These are phyloP conservation scores for Kalanchoe fedtschenkoi DNA, from an alignment of 164 flowering plant genomes.

Conservation along the genomic window DNA sequence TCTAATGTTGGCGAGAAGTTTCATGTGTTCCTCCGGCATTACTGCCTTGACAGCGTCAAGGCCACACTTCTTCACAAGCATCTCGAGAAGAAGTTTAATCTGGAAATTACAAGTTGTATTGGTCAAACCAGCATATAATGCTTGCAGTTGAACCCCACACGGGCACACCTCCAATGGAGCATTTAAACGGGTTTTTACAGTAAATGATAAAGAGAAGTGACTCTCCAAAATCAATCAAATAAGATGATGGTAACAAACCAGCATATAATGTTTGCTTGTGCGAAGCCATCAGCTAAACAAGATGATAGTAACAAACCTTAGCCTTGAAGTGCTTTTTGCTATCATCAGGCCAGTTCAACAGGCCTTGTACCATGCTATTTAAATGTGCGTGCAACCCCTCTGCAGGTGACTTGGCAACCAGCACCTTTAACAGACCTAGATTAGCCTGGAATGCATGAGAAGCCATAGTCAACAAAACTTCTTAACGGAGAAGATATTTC, in stretches of 20 bases:
- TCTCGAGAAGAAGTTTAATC: slow-evolving; percentile 83
- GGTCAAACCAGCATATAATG: too few species aligned
- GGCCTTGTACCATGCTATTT: slow-evolving; percentile 64
- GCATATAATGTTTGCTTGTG: too few species aligned
- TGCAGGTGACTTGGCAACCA: slow-evolving; percentile 79
- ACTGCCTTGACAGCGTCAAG: slow-evolving; percentile 89
- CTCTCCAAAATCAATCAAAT: too few species aligned
- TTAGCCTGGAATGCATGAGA: too few species aligned
- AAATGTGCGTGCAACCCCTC: slow-evolving; percentile 65
- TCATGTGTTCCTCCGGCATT: slow-evolving; percentile 96
- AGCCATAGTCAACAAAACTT: too few species aligned
- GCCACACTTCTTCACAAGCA: slow-evolving; percentile 93
- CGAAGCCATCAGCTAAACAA: too few species aligned
- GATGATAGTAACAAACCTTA: slow-evolving; percentile 40
- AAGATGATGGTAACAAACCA: too few species aligned
- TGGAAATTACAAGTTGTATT: slow-evolving; percentile 18
- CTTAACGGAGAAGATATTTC: too few species aligned
- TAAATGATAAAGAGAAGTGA: too few species aligned
- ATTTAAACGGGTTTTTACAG: neutral
- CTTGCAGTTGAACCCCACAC: too few species aligned
- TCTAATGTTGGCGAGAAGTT: slow-evolving; percentile 80
- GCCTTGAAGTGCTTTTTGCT: slow-evolving; percentile 81
- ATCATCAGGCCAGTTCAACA: slow-evolving; percentile 75
- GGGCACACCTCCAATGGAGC: neutral
- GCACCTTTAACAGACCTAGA: slow-evolving; percentile 79